Base-by-base conservation (phyloP, 257 asterid genomes). In the Vinca minor region DNA sequence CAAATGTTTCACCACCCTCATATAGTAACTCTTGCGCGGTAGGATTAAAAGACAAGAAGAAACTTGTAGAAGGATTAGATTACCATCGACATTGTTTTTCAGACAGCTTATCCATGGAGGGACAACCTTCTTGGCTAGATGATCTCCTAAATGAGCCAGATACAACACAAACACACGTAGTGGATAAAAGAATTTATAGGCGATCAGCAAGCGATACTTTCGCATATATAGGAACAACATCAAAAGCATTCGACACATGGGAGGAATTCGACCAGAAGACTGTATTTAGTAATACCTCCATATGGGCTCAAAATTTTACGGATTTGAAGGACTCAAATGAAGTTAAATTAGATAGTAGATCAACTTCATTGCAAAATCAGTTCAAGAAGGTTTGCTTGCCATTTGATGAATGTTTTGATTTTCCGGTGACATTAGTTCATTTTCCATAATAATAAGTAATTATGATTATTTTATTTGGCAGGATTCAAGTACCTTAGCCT, bases 41-140 rank as follows among this genome's bases (percentile, higher is more conserved):
- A 45, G 79, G 72, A 23, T 71, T 70, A 18, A 57, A 70, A 60
- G 76, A 67, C 42, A 69, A 26, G 26, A n/a, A 18, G 42, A 71
- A 57, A 63, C 26, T 57, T 8, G 49, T 18, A n/a, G 82, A 69
- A 63, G 71, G 66, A 47, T 34, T 32, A 1, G 64, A 32, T 23
- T 66, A 55, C 75, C 91, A 80, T 41, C 84, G 77, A 9, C 89
- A 87, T 31, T 78, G 89, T 63, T 78, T 84, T 3, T 88, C 94
- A 0, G 94, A 84, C 66, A 82, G 80, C 74, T 69, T 79, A 31
- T 82, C 83, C 31, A 21, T 69, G 3, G 95, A 87, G 46, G 96
- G 87, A 69, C 90, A 90, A 59, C 95, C 88, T 23, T 71, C 80
- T 23, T 90, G 97, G 97, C 83, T 90, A 1, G 96, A 90, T 10